These are phyloP conservation scores for Vachellia collinsii DNA, from an alignment of 306 rosid species.

Conservation along the genomic window DNA sequence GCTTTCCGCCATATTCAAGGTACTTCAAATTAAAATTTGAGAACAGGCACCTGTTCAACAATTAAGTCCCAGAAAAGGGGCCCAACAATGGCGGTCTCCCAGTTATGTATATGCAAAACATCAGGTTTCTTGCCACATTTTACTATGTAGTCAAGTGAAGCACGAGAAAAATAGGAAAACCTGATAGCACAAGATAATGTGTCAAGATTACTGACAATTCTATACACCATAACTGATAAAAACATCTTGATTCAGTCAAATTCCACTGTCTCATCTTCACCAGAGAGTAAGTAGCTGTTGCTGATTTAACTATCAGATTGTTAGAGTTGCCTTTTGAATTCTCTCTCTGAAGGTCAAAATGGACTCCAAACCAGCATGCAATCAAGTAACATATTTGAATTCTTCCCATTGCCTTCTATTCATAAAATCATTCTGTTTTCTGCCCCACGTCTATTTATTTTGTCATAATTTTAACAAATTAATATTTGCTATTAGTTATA, in stretches of 20 bases:
- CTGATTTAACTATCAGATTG: conserved; percentile 6
- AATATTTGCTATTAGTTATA: neutral
- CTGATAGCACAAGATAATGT: conserved; percentile 48
- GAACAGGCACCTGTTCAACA: conserved; percentile 65
- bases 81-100: conserved; percentile 93
- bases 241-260: conserved; percentile 27
- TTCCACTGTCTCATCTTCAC: conserved; percentile 9
- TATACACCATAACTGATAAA: conserved; percentile 25
- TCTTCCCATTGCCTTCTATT: neutral
- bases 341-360: neutral
- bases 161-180: conserved; percentile 92
- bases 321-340: conserved; percentile 6
- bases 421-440: conserved; percentile 11
- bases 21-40: conserved; percentile 10
- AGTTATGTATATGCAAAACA: conserved; percentile 82
- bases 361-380: conserved; percentile 19
- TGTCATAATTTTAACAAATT: neutral
- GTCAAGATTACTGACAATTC: conserved; percentile 32
- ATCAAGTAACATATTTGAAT: conserved; percentile 13
- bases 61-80: conserved; percentile 96
- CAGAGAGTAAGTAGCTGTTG: conserved; percentile 1
- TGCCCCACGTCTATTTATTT: neutral
- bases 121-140: conserved; percentile 90
- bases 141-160: conserved; percentile 83
- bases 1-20: conserved; percentile 10